Evolutionary conservation across 805 yeast species (phyloP), one percentile per base, ranked within the genome.

Genomic region (Kuraishia cidri): DNA sequence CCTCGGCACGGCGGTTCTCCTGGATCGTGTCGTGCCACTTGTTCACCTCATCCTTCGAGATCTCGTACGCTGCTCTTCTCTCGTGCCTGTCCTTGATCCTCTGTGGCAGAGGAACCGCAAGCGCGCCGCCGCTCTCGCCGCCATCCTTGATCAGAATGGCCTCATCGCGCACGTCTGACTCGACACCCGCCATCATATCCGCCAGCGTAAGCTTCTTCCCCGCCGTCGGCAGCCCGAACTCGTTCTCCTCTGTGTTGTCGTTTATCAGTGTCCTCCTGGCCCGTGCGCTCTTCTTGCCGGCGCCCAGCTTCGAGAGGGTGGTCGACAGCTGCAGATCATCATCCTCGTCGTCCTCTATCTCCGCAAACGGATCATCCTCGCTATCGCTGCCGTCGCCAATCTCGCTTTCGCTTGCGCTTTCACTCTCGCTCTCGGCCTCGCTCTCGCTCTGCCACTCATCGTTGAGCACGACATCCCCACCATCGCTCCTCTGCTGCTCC

Each of bases 11-110:
- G 44, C 95, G 74, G 45, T 84, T 82, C 36, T 72, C 70, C 39
- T 75, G 75, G 16, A 92, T 85, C 1, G 79, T 72, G 32, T 87
- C 95, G 34, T 77, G 72, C 97, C 98, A 92, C 55, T 80, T 82
- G 37, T 75, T 68, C 5, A 90, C 83, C 50, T 92, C 95, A 27
- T 79, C 81, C 44, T 79, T 86, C 29, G 96, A 76, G 22, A 92
- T 71, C 36, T 84, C 94, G 52, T 83, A 88, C 0, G 98, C 97
- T 2, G 90, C 97, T 36, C 66, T 69, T 50, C 97, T 72, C 45
- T 88, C 95, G 43, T 80, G 72, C 50, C 92, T 75, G 45, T 83
- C 73, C 56, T 87, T 94, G 35, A 90, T 77, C 43, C 94, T 74
- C 46, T 75, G 73, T 1, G 97, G 95, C 34, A 87, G 64, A 2